A percentile compares a stretch with the other conserved stretches of the same genome.
These are phyloP conservation scores for Lepiota venenata DNA, from an alignment of 768 basidiomycete species.

Conservation along the genomic window DNA sequence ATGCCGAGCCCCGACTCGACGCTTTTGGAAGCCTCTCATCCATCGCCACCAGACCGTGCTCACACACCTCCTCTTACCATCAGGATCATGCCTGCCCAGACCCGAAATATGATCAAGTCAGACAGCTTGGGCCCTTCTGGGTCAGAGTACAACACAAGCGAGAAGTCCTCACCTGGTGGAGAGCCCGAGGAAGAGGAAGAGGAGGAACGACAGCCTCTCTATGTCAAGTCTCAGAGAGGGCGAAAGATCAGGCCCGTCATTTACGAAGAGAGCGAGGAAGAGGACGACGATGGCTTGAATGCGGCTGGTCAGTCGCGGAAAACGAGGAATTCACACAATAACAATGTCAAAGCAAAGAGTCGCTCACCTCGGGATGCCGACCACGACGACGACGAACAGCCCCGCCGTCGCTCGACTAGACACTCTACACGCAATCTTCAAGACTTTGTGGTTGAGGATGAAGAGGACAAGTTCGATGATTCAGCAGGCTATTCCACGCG, in stretches of 20 bases:
- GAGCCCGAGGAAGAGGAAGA: conserved; percentile 27
- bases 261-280: conserved; percentile 41
- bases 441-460: conserved; percentile 20
- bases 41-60: conserved; percentile 11
- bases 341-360: conserved; percentile 23
- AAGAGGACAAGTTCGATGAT: conserved; percentile 20
- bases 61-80: conserved; percentile 27
- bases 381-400: conserved; percentile 18
- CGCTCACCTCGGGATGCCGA: conserved; percentile 18
- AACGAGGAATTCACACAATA: conserved; percentile 22
- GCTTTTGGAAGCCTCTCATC: conserved; percentile 18
- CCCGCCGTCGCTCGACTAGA: not conserved
- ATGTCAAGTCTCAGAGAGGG: conserved; percentile 36
- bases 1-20: conserved; percentile 22
- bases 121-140: conserved; percentile 35
- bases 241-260: conserved; percentile 35
- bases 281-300: conserved; percentile 27
- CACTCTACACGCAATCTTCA: not conserved
- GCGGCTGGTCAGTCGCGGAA: conserved; percentile 13
- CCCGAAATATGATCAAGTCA: conserved; percentile 28
- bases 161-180: conserved; percentile 35
- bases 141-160: conserved; percentile 49
- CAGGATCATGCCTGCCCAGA: conserved; percentile 31
- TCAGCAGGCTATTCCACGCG: not conserved
- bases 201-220: conserved; percentile 25